Evolutionary conservation across 2,329 filamentous ascomycete genomes (phyloP), one percentile per base, ranked within the genome.

Genomic region (Daldinia sp.): DNA sequence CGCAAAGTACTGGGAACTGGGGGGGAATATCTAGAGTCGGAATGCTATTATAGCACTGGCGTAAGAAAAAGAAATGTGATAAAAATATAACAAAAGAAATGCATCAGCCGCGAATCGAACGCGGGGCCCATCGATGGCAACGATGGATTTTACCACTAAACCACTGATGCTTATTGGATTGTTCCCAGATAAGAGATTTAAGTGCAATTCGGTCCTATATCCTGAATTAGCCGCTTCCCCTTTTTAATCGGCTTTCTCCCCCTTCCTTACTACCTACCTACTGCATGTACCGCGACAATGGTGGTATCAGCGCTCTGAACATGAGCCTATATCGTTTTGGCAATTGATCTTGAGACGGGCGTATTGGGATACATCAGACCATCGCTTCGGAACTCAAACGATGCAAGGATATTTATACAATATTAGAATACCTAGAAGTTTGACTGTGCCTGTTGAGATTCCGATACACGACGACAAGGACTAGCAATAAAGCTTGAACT

Each of bases 111-210:
- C 70, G 78, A 79, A 79, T 79, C 77, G 77, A 79, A 79, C 78
- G 71, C 77, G 78, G 78, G 77, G 78, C 80, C 78, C 79, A 80
- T 81, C 80, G 79, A 81, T 81, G 80, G 80, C 79, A 82, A 81
- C 79, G 80, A 81, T 80, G 78, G 78, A 81, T 82, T 81, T 80
- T 82, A 82, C 79, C 80, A 81, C 79, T 82, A 81, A 81, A 81
- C 79, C 79, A 81, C 78, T 79, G 74, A 73, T 75, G 74, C 73
- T 63, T 29, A 11, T 30, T 13, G n/a, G 43, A 30, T 30, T 17
- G 23, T 3, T 29, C n/a, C 8, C 27, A 1, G 13, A 17, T 45
- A 25, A 48, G 1, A 3, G 7, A 1, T 11, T 15, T 19, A 8
- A 3, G 15, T 30, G 23, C 2, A 17, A 19, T 10, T 11, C n/a